phyloP scores from a whole-genome alignment of 2,329 filamentous ascomycete genomes.

The Penicillium nordicum region DNA sequence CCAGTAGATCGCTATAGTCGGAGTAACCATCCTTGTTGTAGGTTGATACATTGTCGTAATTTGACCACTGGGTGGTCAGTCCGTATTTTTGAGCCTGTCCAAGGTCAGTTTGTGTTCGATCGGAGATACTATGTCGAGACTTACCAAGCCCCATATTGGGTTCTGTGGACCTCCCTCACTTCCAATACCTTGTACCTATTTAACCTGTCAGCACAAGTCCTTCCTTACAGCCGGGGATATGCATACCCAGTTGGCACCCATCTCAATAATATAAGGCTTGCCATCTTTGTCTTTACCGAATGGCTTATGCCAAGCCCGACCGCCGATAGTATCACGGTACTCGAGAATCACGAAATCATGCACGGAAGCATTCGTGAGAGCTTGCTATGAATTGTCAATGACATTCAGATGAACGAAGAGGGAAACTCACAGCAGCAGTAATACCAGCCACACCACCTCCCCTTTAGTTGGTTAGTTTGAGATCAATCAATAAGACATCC shows the following conservation, averaged over 20 bases:
- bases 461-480: conserved; percentile 7
- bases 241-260: conserved; percentile 20
- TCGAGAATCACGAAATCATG: conserved; percentile 23
- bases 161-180: conserved; percentile 16
- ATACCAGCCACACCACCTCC: conserved; percentile 23
- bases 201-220: background rate
- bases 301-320: conserved; percentile 16
- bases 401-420: background rate
- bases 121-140: background rate
- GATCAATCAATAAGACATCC: background rate
- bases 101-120: background rate
- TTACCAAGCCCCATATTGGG: conserved; percentile 18
- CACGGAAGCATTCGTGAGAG: conserved; percentile 20
- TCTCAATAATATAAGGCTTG: conserved; percentile 18
- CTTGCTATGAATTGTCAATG: conserved; percentile 13
- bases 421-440: conserved; percentile 16
- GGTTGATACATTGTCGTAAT: conserved; percentile 57
- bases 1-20: conserved; percentile 52
- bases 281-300: conserved; percentile 18
- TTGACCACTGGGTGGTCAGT: conserved; percentile 55
- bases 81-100: conserved; percentile 54
- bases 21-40: conserved; percentile 57
- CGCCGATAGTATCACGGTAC: conserved; percentile 18
- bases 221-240: background rate
- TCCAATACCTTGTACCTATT: conserved; percentile 19